These are phyloP conservation scores for Colletotrichum musae DNA, from an alignment of 2,329 filamentous ascomycete species.

Conservation along the genomic window DNA sequence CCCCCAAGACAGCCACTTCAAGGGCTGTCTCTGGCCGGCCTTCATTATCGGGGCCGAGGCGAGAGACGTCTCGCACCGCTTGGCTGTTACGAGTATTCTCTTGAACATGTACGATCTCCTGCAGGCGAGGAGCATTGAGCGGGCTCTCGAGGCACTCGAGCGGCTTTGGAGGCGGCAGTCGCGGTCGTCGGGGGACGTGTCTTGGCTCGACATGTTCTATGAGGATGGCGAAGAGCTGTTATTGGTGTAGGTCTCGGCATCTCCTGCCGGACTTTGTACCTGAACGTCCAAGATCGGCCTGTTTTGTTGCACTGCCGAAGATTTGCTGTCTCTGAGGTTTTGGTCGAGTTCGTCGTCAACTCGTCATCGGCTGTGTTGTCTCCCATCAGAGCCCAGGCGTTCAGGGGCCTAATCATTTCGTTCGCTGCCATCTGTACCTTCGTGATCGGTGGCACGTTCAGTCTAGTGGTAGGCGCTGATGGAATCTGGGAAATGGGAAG, in stretches of 20 bases:
- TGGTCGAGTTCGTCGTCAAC: no score
- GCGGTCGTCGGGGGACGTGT: not conserved
- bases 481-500: no score
- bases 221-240: not conserved
- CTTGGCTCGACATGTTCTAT: not conserved
- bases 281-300: no score
- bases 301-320: no score
- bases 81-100: not conserved
- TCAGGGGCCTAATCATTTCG: not conserved
- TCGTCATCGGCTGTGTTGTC: not conserved
- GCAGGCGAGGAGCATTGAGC: not conserved
- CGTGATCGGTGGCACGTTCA: no score
- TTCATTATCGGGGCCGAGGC: conserved; percentile 13
- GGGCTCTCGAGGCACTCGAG: not conserved
- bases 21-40: conserved; percentile 13
- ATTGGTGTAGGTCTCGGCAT: not conserved
- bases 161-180: not conserved
- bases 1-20: conserved; percentile 5
- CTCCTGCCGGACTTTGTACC: no score
- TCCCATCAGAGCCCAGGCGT: not conserved
- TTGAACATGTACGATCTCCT: not conserved
- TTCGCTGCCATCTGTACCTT: no score
- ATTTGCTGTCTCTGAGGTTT: no score
- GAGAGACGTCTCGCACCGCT: not conserved
- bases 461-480: no score